Percentiles rank a stretch among this genome's conserved stretches.
Evolutionary conservation across 805 yeast species (phyloP).

Genomic region (Saccharomyces kudriavzevii): DNA sequence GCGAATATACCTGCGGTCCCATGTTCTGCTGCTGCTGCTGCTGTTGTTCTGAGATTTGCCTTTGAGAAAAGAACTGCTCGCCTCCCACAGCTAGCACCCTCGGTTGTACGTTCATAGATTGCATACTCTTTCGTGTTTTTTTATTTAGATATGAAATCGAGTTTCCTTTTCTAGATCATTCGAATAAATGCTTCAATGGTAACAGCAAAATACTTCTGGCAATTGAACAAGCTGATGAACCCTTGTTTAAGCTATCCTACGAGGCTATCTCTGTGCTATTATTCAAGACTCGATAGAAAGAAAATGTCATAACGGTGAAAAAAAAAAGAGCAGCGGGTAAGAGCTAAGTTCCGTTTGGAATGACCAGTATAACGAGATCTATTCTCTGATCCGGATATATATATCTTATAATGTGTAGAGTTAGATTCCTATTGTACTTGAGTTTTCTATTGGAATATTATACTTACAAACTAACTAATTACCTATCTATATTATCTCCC

Average conservation of each 20-base stretch:
- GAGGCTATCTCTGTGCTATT: not conserved
- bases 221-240: not conserved
- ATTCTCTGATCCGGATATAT: too few relatives aligned
- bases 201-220: not conserved
- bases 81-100: conserved; percentile 21
- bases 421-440: not conserved
- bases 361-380: not conserved
- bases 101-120: conserved; percentile 24
- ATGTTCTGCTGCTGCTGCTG: conserved; percentile 17
- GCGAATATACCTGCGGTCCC: conserved; percentile 26
- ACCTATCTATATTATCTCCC: not conserved
- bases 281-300: not conserved
- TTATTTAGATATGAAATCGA: not conserved
- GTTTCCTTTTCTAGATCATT: not conserved
- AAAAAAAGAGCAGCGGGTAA: not conserved
- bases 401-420: not conserved
- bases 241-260: not conserved
- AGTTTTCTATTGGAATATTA: not conserved
- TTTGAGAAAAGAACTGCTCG: conserved; percentile 23
- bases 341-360: not conserved
- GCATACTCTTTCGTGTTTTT: conserved; percentile 10
- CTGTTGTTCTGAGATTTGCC: conserved; percentile 20
- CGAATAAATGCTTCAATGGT: not conserved
- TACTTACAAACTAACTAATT: not conserved
- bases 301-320: not conserved